Evolutionary conservation across 768 basidiomycete species (phyloP).

Genomic region (Mycena indigotica): DNA sequence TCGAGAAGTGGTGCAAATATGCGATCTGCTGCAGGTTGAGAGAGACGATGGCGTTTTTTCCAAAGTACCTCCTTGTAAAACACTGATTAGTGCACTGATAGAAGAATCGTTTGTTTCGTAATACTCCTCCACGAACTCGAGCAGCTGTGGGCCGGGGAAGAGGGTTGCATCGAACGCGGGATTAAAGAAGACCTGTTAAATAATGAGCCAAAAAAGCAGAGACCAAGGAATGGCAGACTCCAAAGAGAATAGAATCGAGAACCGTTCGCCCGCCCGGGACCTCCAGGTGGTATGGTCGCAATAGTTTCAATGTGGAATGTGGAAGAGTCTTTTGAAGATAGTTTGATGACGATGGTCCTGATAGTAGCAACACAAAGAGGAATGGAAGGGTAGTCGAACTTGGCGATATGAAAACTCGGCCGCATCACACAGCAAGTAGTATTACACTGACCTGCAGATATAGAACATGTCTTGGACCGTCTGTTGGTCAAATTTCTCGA

Average conservation of each 20-base stretch:
- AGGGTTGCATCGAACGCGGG: slow-evolving; percentile 59
- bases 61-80: slow-evolving; percentile 55
- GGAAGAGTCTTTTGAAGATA: slow-evolving; percentile 65
- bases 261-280: slow-evolving; percentile 51
- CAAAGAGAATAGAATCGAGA: slow-evolving; percentile 55
- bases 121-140: slow-evolving; percentile 62
- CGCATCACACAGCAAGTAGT: no score
- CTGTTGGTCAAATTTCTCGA: slow-evolving; percentile 66
- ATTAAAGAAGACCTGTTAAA: slow-evolving; percentile 64
- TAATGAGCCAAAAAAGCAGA: slow-evolving; percentile 3
- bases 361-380: slow-evolving; percentile 63
- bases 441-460: slow-evolving; percentile 71
- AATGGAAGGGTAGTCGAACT: slow-evolving; percentile 61
- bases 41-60: not conserved
- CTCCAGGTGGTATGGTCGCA: slow-evolving; percentile 54
- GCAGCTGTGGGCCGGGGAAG: slow-evolving; percentile 57
- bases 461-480: slow-evolving; percentile 72
- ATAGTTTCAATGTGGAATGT: slow-evolving; percentile 56
- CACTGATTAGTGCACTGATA: slow-evolving; percentile 55
- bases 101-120: slow-evolving; percentile 59
- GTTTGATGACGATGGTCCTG: slow-evolving; percentile 56
- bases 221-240: slow-evolving; percentile 37
- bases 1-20: slow-evolving; percentile 68
- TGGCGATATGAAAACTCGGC: slow-evolving; percentile 54
- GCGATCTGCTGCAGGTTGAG: slow-evolving; percentile 44